These are phyloP conservation scores for Hypericum perforatum DNA, from an alignment of 345 rosid genomes.

Conservation along the genomic window DNA sequence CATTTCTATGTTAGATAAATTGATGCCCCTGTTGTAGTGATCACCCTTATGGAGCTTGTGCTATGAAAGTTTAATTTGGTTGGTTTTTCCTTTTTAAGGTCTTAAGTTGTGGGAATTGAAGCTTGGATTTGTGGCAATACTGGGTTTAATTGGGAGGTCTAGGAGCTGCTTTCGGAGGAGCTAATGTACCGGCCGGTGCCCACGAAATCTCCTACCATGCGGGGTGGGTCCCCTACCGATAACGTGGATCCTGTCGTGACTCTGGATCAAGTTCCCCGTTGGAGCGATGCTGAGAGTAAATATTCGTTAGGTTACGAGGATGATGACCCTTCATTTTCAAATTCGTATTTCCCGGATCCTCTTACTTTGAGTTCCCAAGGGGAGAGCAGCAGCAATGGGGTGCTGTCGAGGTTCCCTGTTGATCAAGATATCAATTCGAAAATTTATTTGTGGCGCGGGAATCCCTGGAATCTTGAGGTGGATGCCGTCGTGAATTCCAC, in stretches of 20 bases:
- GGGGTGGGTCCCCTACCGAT: conserved; percentile 23
- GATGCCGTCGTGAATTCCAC: conserved; percentile 98
- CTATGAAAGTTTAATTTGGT: too few species aligned
- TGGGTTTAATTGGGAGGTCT: too few species aligned
- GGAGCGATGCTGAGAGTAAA: conserved; percentile 79
- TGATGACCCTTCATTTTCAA: conserved; percentile 51
- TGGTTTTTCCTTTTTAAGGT: too few species aligned
- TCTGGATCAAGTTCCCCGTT: conserved; percentile 80
- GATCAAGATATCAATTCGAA: conserved; percentile 74
- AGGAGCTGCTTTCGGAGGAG: too few species aligned
- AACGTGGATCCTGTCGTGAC: conserved; percentile 61
- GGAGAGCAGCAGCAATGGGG: conserved; percentile 43
- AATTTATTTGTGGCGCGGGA: conserved; percentile 89
- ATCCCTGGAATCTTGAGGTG: conserved; percentile 95
- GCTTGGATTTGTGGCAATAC: too few species aligned
- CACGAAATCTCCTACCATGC: neutral
- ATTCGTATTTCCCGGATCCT: conserved; percentile 62
- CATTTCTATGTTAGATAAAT: too few species aligned
- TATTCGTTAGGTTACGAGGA: conserved; percentile 39
- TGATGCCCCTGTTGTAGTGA: too few species aligned
- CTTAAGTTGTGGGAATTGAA: too few species aligned
- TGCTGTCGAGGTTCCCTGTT: conserved; percentile 72
- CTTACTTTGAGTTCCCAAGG: conserved; percentile 42
- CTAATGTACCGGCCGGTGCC: too few species aligned
- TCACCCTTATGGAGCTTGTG: too few species aligned